Evolutionary conservation across 805 yeast genomes (phyloP).

Genomic region (Ogataea methanolica): DNA sequence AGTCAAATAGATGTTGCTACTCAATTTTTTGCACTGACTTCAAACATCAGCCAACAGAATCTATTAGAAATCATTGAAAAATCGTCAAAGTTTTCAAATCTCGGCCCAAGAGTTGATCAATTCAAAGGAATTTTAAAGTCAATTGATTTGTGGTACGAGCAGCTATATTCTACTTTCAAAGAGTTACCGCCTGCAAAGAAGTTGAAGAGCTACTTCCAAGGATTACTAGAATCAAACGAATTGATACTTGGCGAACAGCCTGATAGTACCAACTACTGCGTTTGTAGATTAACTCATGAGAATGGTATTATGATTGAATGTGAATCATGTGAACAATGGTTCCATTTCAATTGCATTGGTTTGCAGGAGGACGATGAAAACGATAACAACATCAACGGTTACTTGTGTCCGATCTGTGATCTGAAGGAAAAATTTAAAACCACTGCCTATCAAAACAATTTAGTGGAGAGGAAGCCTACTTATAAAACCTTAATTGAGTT

Average conservation of each 20-base stretch:
- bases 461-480: constrained; percentile 8
- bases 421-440: constrained; percentile 17
- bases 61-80: constrained; percentile 9
- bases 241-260: constrained; percentile 14
- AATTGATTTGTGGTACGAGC: constrained; percentile 13
- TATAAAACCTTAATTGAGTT: constrained; percentile 11
- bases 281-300: constrained; percentile 55
- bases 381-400: constrained; percentile 33
- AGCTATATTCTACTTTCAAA: constrained; percentile 8
- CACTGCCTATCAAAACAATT: constrained; percentile 12
- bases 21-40: constrained; percentile 5
- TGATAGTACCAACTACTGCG: constrained; percentile 40
- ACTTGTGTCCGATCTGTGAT: constrained; percentile 55
- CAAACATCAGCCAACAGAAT: constrained; percentile 2
- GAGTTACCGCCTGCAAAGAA: constrained; percentile 10
- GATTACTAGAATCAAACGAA: constrained; percentile 8
- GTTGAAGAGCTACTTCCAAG: constrained; percentile 9
- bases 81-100: constrained; percentile 8
- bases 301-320: constrained; percentile 65
- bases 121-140: constrained; percentile 6
- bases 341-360: constrained; percentile 56
- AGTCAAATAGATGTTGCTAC: constrained; percentile 10
- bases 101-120: constrained; percentile 3
- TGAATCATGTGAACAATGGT: constrained; percentile 70
- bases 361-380: constrained; percentile 19